phyloP scores from a whole-genome alignment of 1,284 basidiomycete genomes.

The Porogramme epimiltina region DNA sequence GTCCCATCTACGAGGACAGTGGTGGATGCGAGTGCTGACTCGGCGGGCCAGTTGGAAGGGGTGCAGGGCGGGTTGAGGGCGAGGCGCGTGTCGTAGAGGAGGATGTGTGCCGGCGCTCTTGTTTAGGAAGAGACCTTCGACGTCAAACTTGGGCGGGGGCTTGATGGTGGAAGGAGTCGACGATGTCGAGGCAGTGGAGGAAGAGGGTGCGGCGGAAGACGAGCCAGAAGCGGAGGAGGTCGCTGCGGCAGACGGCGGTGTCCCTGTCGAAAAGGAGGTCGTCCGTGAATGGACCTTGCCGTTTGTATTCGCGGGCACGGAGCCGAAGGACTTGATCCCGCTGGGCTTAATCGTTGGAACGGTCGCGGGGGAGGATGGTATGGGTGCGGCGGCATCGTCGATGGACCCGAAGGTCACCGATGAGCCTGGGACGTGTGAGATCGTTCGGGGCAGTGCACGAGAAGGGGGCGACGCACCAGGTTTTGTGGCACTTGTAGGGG shows the following conservation, averaged over 20 bases:
- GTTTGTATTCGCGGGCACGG: conserved; percentile 64
- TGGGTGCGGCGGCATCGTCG: conserved; percentile 66
- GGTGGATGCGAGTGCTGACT: conserved; percentile 42
- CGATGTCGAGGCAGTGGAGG: conserved; percentile 36
- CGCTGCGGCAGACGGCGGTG: no score
- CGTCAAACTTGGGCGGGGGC: conserved; percentile 54
- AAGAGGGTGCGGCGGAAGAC: conserved; percentile 28
- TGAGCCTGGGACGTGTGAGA: no score
- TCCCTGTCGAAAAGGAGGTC: no score
- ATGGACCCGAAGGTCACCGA: conserved; percentile 85
- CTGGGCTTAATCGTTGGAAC: conserved; percentile 68
- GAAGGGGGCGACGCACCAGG: conserved; percentile 46
- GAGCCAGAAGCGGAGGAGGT: no score
- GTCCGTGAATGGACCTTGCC: conserved; percentile 45
- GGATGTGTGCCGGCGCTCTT: conserved; percentile 40
- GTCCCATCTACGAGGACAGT: conserved; percentile 46
- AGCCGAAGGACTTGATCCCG: conserved; percentile 79
- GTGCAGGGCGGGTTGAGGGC: conserved; percentile 45
- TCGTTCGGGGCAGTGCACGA: neutral
- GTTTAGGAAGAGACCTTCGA: conserved; percentile 71
- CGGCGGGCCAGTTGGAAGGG: conserved; percentile 38
- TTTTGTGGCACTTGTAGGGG: conserved; percentile 49
- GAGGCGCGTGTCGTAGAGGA: conserved; percentile 41
- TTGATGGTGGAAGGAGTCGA: conserved; percentile 32
- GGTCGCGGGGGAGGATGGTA: conserved; percentile 69